Conservation (phyloP, 148 eudicot genomes). For the Fallopia convolvulus region DNA sequence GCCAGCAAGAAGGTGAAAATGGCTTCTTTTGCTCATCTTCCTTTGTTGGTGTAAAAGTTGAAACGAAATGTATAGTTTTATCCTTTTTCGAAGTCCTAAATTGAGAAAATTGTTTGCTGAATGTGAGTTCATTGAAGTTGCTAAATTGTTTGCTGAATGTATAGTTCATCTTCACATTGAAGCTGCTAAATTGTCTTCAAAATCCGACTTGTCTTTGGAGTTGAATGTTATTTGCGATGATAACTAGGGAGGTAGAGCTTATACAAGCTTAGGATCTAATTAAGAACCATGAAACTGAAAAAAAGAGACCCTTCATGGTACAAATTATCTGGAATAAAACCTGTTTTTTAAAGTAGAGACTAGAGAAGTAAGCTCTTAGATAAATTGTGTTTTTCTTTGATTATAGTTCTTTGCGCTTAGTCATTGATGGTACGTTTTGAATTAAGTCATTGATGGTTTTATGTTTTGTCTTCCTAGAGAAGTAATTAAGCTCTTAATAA, state of each 20-base stretch:
- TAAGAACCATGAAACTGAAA: no score
- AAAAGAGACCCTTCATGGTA: no score
- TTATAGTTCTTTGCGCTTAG: not conserved
- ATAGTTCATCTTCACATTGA: no score
- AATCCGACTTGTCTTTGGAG: not conserved
- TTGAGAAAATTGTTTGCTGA: not conserved
- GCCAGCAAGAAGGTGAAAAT: slow-evolving; percentile 68
- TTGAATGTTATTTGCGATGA: not conserved
- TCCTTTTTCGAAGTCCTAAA: not conserved
- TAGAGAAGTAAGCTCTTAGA: no score
- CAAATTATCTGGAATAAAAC: no score
- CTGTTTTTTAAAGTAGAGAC: no score
- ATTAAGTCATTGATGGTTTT: no score
- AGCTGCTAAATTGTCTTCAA: not conserved
- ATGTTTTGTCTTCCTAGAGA: no score
- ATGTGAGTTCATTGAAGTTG: not conserved
- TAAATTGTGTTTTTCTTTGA: no score
- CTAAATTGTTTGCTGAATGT: not conserved
- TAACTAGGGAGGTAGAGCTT: not conserved
- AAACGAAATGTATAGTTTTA: not conserved
- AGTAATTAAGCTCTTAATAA: no score
- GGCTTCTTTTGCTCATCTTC: not conserved
- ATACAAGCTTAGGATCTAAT: no score
- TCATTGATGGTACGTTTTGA: not conserved
- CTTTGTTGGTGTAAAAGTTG: not conserved